Conservation (phyloP, 345 rosid species). For the Eucalyptus pauciflora region DNA sequence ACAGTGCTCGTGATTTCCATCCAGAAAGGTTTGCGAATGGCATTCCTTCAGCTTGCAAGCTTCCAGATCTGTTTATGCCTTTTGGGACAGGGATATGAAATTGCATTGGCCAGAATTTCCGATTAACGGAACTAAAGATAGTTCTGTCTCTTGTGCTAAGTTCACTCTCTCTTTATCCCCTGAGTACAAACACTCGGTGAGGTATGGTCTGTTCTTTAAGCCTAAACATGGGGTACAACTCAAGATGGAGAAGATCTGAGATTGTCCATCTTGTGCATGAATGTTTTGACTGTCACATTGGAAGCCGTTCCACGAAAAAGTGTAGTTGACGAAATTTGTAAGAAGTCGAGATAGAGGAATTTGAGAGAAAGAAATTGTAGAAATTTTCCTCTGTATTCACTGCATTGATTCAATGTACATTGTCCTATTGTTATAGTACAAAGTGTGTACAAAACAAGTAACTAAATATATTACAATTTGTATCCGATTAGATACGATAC, state of each 20-base stretch:
- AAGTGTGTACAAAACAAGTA: too few relatives aligned
- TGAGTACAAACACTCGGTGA: slow-evolving; percentile 1
- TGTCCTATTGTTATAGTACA: too few relatives aligned
- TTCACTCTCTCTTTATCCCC: slow-evolving; percentile 10
- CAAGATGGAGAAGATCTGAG: neutral
- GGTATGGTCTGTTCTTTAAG: neutral
- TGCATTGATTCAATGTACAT: too few relatives aligned
- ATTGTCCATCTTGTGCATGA: neutral
- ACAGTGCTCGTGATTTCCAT: slow-evolving; percentile 2
- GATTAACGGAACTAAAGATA: too few relatives aligned
- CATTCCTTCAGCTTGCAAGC: neutral
- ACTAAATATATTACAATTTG: too few relatives aligned
- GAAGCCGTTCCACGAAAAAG: neutral
- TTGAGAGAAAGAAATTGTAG: too few relatives aligned
- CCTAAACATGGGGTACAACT: slow-evolving; percentile 5
- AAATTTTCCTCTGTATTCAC: too few relatives aligned
- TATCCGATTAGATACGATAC: too few relatives aligned
- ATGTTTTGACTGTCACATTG: neutral
- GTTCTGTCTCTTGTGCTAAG: slow-evolving; percentile 6
- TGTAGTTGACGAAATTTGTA: neutral
- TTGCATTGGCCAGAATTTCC: slow-evolving; percentile 3
- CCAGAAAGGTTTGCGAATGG: slow-evolving; percentile 17
- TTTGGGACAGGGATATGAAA: slow-evolving; percentile 5
- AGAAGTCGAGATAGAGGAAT: too few relatives aligned
- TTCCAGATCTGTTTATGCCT: neutral